Percentiles rank a stretch among this genome's conserved stretches.
These are phyloP conservation scores for Parasarocladium wereldwijsianum DNA, from an alignment of 2,329 filamentous ascomycete species.

Conservation along the genomic window DNA sequence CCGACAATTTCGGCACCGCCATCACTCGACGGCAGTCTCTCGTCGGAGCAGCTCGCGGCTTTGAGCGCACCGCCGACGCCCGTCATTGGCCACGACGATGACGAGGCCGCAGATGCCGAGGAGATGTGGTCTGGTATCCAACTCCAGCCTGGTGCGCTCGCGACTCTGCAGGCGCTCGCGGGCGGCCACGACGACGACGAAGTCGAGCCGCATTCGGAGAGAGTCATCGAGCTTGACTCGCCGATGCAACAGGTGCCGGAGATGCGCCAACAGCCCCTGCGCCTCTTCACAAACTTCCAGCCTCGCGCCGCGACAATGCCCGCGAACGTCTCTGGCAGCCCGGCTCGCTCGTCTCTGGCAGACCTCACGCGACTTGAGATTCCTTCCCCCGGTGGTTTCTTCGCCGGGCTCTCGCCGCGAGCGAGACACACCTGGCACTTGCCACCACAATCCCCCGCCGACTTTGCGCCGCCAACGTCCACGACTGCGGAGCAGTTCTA, in stretches of 20 bases:
- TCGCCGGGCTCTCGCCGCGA: constrained; percentile 64
- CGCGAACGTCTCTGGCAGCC: constrained; percentile 14
- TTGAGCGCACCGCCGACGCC: constrained; percentile 79
- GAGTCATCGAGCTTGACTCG: constrained; percentile 27
- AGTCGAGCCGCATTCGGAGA: constrained; percentile 38
- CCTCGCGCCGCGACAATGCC: constrained; percentile 9
- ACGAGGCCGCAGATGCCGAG: constrained; percentile 35
- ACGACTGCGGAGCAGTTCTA: constrained; percentile 91
- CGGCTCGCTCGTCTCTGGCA: constrained; percentile 41
- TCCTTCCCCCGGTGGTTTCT: constrained; percentile 84
- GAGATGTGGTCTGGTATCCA: constrained; percentile 58
- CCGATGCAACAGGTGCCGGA: constrained; percentile 11
- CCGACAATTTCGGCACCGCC: constrained; percentile 69
- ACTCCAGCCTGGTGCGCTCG: constrained; percentile 67
- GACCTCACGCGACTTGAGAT: constrained; percentile 74
- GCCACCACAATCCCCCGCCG: constrained; percentile 35
- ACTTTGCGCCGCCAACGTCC: constrained; percentile 56
- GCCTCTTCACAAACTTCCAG: constrained; percentile 28
- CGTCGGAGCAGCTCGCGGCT: constrained; percentile 72
- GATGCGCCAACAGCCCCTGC: constrained; percentile 38
- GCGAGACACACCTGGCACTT: constrained; percentile 73
- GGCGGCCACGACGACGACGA: constrained; percentile 48
- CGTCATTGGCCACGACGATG: constrained; percentile 43
- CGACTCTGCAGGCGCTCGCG: constrained; percentile 63
- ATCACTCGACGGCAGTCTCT: constrained; percentile 77